Conservation (phyloP, 306 rosid species). For the Casuarina cunninghamiana region DNA sequence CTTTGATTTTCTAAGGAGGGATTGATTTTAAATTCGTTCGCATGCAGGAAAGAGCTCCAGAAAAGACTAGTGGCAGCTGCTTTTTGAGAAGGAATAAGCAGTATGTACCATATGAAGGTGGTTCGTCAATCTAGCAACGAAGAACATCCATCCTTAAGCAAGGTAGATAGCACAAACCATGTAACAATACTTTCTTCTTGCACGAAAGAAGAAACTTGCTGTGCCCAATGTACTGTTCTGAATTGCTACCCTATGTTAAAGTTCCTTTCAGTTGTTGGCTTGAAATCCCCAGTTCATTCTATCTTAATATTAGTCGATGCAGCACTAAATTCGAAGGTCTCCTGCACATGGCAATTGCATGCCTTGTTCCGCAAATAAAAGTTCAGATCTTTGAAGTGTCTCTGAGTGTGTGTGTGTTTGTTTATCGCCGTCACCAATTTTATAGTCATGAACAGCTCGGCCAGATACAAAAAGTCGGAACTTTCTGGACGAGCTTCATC, state of each 20-base stretch:
- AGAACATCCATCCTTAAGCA: no score
- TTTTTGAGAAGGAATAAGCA: conserved; percentile 17
- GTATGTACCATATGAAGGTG: not conserved
- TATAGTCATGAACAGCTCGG: no score
- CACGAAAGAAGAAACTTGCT: no score
- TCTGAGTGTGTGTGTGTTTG: no score
- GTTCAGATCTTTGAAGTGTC: no score
- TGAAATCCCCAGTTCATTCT: not conserved
- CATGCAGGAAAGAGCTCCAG: conserved; percentile 59
- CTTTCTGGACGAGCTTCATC: no score
- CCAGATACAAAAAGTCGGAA: no score
- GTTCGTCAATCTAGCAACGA: not conserved
- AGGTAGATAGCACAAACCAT: not conserved
- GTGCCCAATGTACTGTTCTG: not conserved
- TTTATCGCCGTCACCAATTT: no score
- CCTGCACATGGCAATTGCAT: no score
- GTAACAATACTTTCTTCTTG: not conserved
- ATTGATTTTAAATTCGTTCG: not conserved
- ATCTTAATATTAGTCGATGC: no score
- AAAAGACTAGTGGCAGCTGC: conserved; percentile 53
- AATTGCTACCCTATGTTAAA: not conserved
- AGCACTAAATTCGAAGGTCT: no score
- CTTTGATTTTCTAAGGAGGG: conserved; percentile 6
- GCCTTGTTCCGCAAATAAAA: no score
- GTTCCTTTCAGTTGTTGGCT: not conserved